phyloP scores from a whole-genome alignment of 306 rosid species.

The Cucurbita maxima region DNA sequence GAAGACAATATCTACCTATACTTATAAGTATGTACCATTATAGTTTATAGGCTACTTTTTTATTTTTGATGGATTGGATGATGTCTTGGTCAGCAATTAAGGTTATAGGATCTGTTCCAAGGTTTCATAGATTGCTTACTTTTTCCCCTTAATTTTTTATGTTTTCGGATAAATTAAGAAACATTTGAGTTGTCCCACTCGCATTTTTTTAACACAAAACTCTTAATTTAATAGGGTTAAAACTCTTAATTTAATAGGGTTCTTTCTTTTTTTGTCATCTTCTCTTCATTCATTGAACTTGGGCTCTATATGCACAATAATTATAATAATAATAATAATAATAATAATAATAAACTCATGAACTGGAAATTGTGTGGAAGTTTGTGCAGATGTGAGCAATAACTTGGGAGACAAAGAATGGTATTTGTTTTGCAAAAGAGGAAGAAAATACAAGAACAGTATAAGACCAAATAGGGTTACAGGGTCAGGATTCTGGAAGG shows the following conservation, averaged over 20 bases:
- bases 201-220: not conserved
- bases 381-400: conserved; percentile 8
- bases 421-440: conserved; percentile 29
- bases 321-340: not conserved
- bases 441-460: conserved; percentile 24
- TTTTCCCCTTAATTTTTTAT: not conserved
- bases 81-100: not conserved
- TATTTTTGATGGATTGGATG: too few species aligned
- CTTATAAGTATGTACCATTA: too few species aligned
- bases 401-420: conserved; percentile 23
- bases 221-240: not conserved
- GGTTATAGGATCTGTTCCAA: not conserved
- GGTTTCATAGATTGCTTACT: not conserved
- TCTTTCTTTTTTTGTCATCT: not conserved
- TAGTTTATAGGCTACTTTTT: too few species aligned
- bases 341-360: not conserved
- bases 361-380: not conserved
- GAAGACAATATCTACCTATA: too few species aligned
- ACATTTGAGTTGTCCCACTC: not conserved
- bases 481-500: conserved; percentile 26
- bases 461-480: conserved; percentile 28
- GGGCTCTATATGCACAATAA: not conserved
- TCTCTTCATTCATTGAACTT: not conserved
- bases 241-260: not conserved
- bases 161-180: not conserved